phyloP scores from a whole-genome alignment of 306 rosid genomes.

The Malus fusca region DNA sequence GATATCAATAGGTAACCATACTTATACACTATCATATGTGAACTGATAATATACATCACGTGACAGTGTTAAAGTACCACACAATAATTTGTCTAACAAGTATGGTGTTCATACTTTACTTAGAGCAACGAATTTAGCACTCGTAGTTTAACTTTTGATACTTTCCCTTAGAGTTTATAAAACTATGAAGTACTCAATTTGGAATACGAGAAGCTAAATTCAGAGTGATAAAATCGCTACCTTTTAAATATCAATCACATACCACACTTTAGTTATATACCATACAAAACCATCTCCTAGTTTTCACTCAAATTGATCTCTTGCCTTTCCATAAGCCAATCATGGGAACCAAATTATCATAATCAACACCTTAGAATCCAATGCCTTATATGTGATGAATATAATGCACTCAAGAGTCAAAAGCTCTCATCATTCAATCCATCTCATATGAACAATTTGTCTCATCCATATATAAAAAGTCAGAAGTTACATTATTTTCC shows the following conservation, averaged over 20 bases:
- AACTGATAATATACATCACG: no score
- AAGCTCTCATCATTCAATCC: background rate
- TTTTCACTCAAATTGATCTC: background rate
- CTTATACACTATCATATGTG: background rate
- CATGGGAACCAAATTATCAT: background rate
- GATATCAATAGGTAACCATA: background rate
- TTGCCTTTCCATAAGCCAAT: background rate
- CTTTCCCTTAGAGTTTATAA: background rate
- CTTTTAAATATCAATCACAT: background rate
- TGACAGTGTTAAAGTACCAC: background rate
- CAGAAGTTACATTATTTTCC: background rate
- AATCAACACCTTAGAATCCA: conserved; percentile 5
- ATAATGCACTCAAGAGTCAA: background rate
- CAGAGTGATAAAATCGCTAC: background rate
- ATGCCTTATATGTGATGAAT: background rate
- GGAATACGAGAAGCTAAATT: background rate
- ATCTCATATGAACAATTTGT: conserved; percentile 10
- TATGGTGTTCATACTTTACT: background rate
- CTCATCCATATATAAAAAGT: conserved; percentile 4
- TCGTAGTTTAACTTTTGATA: background rate
- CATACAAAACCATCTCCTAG: background rate
- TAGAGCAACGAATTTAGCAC: background rate
- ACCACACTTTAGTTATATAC: background rate
- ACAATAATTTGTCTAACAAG: background rate
- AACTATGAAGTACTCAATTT: background rate